Evolutionary conservation across 176 grass and related monocot genomes (phyloP).

Genomic region (Triticum monococcum): DNA sequence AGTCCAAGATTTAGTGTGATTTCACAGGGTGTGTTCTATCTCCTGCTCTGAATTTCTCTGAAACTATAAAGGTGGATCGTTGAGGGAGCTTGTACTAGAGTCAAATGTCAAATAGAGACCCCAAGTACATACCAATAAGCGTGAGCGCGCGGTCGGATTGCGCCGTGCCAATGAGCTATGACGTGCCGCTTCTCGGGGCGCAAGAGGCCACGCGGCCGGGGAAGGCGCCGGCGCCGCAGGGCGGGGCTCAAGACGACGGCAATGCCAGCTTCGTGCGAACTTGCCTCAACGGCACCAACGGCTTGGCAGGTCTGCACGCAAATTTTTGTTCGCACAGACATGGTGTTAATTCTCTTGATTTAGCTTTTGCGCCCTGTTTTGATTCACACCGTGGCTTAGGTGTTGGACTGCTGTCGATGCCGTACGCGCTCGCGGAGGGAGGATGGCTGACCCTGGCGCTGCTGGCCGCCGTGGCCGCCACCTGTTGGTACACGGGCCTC

Average conservation of each 20-base stretch:
- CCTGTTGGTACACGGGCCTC: conserved; percentile 65
- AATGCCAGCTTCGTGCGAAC: conserved; percentile 44
- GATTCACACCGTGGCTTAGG: conserved; percentile 3
- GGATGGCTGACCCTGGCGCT: conserved; percentile 55
- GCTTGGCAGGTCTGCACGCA: conserved; percentile 33
- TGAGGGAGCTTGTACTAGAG: background rate
- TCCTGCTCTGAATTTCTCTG: background rate
- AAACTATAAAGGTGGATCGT: background rate
- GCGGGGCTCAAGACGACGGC: background rate
- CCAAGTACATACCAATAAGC: background rate
- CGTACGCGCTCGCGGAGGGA: conserved; percentile 56
- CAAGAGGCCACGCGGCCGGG: background rate
- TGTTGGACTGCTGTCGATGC: conserved; percentile 58
- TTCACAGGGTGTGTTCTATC: too few species aligned
- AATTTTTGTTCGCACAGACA: background rate
- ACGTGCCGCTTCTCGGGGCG: conserved; percentile 16
- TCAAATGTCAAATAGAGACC: background rate
- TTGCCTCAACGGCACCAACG: conserved; percentile 56
- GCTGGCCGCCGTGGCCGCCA: conserved; percentile 29
- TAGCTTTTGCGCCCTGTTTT: background rate
- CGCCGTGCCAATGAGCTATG: background rate
- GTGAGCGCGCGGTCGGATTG: background rate
- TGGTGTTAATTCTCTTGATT: background rate
- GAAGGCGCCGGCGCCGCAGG: background rate
- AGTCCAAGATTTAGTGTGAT: too few species aligned